Conservation (phyloP, 2,329 filamentous ascomycete species). For the Colletotrichum gigasporum region DNA sequence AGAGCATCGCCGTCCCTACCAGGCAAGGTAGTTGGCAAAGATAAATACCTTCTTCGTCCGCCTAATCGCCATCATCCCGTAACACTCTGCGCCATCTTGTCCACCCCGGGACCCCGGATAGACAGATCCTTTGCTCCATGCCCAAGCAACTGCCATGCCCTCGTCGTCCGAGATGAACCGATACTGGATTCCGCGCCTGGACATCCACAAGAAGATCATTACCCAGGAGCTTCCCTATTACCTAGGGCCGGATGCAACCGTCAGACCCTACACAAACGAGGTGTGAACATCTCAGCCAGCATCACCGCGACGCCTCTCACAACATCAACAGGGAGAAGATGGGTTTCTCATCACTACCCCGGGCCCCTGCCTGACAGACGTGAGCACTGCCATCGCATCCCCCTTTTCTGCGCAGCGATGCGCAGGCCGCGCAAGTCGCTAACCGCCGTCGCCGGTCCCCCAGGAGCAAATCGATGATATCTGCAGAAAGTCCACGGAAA, state of each 20-base stretch:
- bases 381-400: constrained; percentile 46
- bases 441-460: constrained; percentile 47
- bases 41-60: constrained; percentile 32
- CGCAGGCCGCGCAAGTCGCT: constrained; percentile 56
- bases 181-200: constrained; percentile 69
- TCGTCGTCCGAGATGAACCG: constrained; percentile 56
- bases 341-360: constrained; percentile 68
- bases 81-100: constrained; percentile 1
- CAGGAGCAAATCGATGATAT: constrained; percentile 73
- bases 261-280: constrained; percentile 65
- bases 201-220: constrained; percentile 70
- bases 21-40: not conserved
- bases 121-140: constrained; percentile 12
- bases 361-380: constrained; percentile 67
- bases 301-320: constrained; percentile 29
- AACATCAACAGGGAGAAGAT: constrained; percentile 62
- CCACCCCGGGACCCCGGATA: not conserved
- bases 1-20: constrained; percentile 12
- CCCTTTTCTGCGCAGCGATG: constrained; percentile 13
- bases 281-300: constrained; percentile 47
- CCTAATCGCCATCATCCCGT: constrained; percentile 18
- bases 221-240: constrained; percentile 67
- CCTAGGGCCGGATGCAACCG: constrained; percentile 66
- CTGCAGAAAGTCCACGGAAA: constrained; percentile 65
- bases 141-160: constrained; percentile 10